A percentile compares a stretch with the other conserved stretches of the same genome.
phyloP scores from a whole-genome alignment of 768 basidiomycete species.

The Boletellus emodensis region DNA sequence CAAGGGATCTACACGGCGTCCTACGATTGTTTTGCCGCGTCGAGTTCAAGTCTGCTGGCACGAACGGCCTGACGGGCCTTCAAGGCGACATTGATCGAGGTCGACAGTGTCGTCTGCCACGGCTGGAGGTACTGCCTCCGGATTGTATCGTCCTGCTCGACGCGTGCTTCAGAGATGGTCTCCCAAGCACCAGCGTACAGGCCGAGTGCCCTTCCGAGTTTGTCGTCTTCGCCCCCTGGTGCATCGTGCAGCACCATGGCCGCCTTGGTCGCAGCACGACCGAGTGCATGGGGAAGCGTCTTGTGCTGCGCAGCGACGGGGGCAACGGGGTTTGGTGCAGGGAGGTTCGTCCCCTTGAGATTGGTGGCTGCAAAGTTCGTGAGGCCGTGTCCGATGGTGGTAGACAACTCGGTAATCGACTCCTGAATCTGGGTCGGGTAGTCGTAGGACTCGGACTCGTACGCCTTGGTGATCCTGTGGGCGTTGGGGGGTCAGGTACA shows the following conservation, averaged over 20 bases:
- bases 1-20: slow-evolving; percentile 22
- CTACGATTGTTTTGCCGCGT: slow-evolving; percentile 84
- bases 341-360: slow-evolving; percentile 84
- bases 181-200: slow-evolving; percentile 82
- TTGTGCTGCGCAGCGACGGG: slow-evolving; percentile 72
- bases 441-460: slow-evolving; percentile 84
- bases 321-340: slow-evolving; percentile 58
- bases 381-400: slow-evolving; percentile 67
- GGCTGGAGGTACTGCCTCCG: slow-evolving; percentile 65
- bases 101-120: slow-evolving; percentile 84
- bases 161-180: slow-evolving; percentile 71
- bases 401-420: slow-evolving; percentile 67
- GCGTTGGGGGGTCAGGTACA: neutral
- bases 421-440: slow-evolving; percentile 89
- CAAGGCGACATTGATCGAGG: slow-evolving; percentile 84
- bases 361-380: slow-evolving; percentile 84
- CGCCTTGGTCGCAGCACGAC: slow-evolving; percentile 70
- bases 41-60: slow-evolving; percentile 79
- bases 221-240: slow-evolving; percentile 52
- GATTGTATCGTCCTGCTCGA: slow-evolving; percentile 77
- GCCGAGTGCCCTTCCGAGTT: slow-evolving; percentile 73
- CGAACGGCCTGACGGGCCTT: slow-evolving; percentile 86
- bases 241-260: slow-evolving; percentile 44
- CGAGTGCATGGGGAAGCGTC: slow-evolving; percentile 93
- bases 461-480: slow-evolving; percentile 77